phyloP scores from a whole-genome alignment of 2,329 filamentous ascomycete species.

The Monosporascus sp. region DNA sequence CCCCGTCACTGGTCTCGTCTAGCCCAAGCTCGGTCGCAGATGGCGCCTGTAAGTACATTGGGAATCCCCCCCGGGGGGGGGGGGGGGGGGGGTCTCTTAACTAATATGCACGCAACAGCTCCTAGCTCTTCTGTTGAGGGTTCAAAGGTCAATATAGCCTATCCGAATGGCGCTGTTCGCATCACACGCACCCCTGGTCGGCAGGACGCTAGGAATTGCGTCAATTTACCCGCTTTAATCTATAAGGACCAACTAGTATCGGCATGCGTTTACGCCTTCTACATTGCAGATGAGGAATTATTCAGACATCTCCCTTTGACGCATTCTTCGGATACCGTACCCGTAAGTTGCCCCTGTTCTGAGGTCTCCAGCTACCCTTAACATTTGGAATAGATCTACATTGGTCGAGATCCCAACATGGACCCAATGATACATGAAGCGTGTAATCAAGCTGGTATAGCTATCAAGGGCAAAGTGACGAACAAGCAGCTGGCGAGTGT shows the following conservation, averaged over 20 bases:
- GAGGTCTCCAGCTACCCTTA: not conserved
- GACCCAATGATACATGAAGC: slow-evolving; percentile 9
- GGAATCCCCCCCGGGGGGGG: too few relatives aligned
- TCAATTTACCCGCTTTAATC: slow-evolving; percentile 18
- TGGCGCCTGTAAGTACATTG: not conserved
- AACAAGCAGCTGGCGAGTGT: slow-evolving; percentile 12
- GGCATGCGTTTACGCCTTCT: slow-evolving; percentile 19
- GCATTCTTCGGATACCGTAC: slow-evolving; percentile 8
- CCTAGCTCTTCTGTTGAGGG: not conserved
- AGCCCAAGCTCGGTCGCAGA: not conserved
- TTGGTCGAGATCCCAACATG: slow-evolving; percentile 16
- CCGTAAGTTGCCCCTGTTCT: slow-evolving; percentile 8
- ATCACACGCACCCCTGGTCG: slow-evolving; percentile 22
- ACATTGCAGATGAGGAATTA: slow-evolving; percentile 18
- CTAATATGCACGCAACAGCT: not conserved
- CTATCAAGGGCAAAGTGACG: slow-evolving; percentile 8
- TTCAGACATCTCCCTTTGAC: slow-evolving; percentile 13
- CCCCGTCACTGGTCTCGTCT: not conserved
- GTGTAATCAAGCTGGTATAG: slow-evolving; percentile 5
- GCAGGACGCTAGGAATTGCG: slow-evolving; percentile 15
- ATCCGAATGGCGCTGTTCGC: slow-evolving; percentile 17
- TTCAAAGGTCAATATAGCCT: slow-evolving; percentile 7
- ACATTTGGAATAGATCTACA: slow-evolving; percentile 12
- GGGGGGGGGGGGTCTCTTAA: too few relatives aligned
- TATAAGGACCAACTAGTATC: slow-evolving; percentile 15